phyloP scores from a whole-genome alignment of 169 alveolate genomes.

The Cryptosporidium sp. region DNA sequence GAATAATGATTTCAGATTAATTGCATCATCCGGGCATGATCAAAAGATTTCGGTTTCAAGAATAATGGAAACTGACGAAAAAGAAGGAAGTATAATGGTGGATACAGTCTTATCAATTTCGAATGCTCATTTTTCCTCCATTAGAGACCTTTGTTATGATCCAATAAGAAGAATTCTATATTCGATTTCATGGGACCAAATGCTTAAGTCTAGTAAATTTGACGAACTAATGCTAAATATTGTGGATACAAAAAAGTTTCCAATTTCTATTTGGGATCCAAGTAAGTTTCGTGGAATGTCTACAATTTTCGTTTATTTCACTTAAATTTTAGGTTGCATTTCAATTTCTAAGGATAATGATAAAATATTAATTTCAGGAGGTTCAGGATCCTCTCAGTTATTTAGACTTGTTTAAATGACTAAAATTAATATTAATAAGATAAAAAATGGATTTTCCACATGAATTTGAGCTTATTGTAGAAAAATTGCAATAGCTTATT shows the following conservation, averaged over 20 bases:
- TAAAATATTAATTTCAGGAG: constrained; percentile 43
- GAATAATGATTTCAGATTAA: not conserved
- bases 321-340: constrained; percentile 30
- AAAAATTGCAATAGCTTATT: not conserved
- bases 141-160: constrained; percentile 50
- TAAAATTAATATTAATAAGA: not conserved
- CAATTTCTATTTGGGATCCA: constrained; percentile 64
- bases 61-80: not conserved
- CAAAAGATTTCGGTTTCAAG: constrained; percentile 30
- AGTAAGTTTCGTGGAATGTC: constrained; percentile 26
- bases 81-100: not conserved
- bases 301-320: not conserved
- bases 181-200: constrained; percentile 69
- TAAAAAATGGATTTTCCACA: not conserved
- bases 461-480: not conserved
- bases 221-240: not conserved
- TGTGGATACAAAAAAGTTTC: not conserved
- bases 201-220: not conserved
- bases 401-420: not conserved
- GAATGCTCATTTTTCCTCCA: constrained; percentile 64
- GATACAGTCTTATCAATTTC: not conserved
- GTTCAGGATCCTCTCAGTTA: constrained; percentile 53
- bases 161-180: not conserved
- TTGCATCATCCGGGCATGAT: constrained; percentile 64
- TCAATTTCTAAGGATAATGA: constrained; percentile 10